Evolutionary conservation across 345 rosid genomes (phyloP), one percentile per base, ranked within the genome.

Genomic region (Adansonia digitata): DNA sequence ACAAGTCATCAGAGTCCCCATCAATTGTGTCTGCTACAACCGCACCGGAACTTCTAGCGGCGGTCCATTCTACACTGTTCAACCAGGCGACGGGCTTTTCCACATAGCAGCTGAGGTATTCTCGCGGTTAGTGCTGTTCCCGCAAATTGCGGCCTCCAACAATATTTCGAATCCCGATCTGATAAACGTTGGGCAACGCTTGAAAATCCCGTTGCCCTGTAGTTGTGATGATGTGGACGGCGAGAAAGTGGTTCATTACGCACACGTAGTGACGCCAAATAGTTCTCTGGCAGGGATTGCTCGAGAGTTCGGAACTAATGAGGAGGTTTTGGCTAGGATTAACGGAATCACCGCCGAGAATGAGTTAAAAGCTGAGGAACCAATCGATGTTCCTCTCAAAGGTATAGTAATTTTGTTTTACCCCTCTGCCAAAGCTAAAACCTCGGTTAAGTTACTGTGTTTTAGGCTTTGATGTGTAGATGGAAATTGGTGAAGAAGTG

Each of bases 121-220:
- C 80, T 67, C 74, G 9, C 70, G 79, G 26, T 65, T 89, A 34
- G 51, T 86, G 27, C 11, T 8, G 37, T 43, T 0, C 77, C 37
- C 1, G 61, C 81, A 63, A 80, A 92, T 90, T 77, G 72, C 14
- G 62, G 81, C 26, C 18, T 56, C 69, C 14, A 91, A 88, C 68
- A 10, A 1, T 4, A 78, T 90, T 35, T 1, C 64, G 7, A 20
- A 89, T 40, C 1, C 81, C 0, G 0, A 71, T 74, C 0, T 14
- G 35, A 89, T 92, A 27, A 4, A 39, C 0, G 0, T 22, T 0
- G 93, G 89, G 60, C 84, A 88, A 56, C 7, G 20, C 73, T 70
- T 92, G 65, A 71, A 82, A 89, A 87, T 90, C 74, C 91, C 93
- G 15, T 78, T 90, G 40, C 89, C 94, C 1, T 91, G 91, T 77